Conservation (phyloP, 768 basidiomycete species). For the Suillus discolor region DNA sequence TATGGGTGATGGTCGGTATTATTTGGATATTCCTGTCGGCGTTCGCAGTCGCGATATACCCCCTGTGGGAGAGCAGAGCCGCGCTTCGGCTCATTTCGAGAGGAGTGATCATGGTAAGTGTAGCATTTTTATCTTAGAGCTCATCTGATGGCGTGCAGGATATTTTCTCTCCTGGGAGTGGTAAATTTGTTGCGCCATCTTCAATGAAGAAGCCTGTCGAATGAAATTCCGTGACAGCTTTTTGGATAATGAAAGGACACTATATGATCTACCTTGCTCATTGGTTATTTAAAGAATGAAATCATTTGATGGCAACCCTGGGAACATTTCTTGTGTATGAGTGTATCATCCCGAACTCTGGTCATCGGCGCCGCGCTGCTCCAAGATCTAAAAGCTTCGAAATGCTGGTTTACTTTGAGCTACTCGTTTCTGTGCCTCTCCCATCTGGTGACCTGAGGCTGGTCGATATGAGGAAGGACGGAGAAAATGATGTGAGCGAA, state of each 20-base stretch:
- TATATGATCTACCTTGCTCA: not conserved
- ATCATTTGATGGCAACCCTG: not conserved
- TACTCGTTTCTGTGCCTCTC: too few relatives aligned
- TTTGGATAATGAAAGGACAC: not conserved
- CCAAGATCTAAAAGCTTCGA: not conserved
- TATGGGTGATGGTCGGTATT: conserved; percentile 83
- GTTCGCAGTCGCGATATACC: conserved; percentile 79
- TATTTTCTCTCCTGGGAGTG: conserved; percentile 43
- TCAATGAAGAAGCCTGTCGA: not conserved
- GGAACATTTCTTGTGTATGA: not conserved
- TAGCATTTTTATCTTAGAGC: not conserved
- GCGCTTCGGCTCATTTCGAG: conserved; percentile 60
- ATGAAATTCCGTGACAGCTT: not conserved
- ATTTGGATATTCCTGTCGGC: conserved; percentile 83
- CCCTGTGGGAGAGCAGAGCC: conserved; percentile 79
- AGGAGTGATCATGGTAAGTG: conserved; percentile 65
- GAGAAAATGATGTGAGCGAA: not conserved
- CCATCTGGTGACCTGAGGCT: not conserved
- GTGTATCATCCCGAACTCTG: not conserved
- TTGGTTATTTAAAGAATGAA: not conserved
- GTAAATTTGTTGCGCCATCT: conserved; percentile 34
- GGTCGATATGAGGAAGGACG: not conserved
- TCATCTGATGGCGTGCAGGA: conserved; percentile 33
- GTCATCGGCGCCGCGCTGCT: not conserved
- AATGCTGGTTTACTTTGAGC: not conserved